Base-by-base conservation (phyloP, 2,329 filamentous ascomycete species). In the Penicillium sp. region DNA sequence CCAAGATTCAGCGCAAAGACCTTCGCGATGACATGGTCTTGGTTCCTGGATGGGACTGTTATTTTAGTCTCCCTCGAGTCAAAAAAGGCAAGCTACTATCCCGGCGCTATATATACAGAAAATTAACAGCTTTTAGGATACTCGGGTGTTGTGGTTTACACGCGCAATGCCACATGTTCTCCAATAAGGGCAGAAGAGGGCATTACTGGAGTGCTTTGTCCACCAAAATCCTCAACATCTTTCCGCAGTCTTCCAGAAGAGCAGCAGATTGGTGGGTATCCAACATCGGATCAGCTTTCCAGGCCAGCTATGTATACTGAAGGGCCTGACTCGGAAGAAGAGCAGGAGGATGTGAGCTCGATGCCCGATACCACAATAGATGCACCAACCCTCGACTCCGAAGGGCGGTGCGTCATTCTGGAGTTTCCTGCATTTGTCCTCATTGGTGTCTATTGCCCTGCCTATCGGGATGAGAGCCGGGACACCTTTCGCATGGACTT, bases 351-450 rank as follows among this genome's bases (percentile, higher is more conserved):
- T 25, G 9, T 19, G 49, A 51, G 23, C 7, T 31, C 33, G 29
- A n/a, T 5, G 7, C n/a, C 1, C 78, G 81, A 0, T 79, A 81
- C 12, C 77, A 82, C 21, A 0, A 75, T 91, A 5, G 91, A 96
- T 68, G 86, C 90, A 42, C 79, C 82, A 2, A 82, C 82, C 0
- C 83, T 97, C 8, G 94, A 99, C 72, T 90, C 90, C 0, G 94
- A 99, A 78, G 94, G 94, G 0, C 88, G 94, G 48, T 96, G 92
- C 66, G 86, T 97, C 8, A 82, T 96, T 43, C 81, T 99, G 4
- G 94, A 97, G 70, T 97, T 99, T 66, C 91, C 92, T 0, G 93
- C 91, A 3, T 97, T 99, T 72, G 91, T 99, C 5, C 83, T 99
- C 17, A 84, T 99, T 50, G 94, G 93, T 4, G 88, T 96, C 2